Percentiles rank a stretch among this genome's conserved stretches.
Conservation (phyloP, 805 yeast species). For the Lachancea fermentati region DNA sequence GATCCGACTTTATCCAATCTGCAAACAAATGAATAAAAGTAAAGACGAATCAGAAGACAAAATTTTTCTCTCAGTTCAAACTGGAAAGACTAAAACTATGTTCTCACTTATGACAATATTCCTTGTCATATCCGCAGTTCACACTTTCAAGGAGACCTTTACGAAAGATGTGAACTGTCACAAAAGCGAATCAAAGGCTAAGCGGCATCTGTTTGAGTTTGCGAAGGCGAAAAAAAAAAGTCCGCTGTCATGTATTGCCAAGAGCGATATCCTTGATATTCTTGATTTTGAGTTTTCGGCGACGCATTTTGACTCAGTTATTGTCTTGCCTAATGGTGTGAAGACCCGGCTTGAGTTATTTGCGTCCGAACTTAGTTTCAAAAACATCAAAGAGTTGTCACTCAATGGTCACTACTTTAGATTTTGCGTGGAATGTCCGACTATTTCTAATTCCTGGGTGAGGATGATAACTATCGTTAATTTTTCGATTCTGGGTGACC, state of each 20-base stretch:
- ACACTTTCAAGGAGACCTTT: constrained; percentile 39
- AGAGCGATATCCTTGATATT: constrained; percentile 19
- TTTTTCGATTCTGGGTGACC: constrained; percentile 23
- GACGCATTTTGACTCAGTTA: constrained; percentile 22
- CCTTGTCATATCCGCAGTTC: constrained; percentile 40
- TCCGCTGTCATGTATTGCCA: constrained; percentile 12
- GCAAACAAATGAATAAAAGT: constrained; percentile 12
- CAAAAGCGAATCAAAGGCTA: constrained; percentile 25
- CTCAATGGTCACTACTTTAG: constrained; percentile 35
- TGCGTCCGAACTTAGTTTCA: constrained; percentile 19
- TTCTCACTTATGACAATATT: constrained; percentile 42
- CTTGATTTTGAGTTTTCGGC: constrained; percentile 20
- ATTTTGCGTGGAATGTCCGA: constrained; percentile 49
- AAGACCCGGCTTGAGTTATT: constrained; percentile 43
- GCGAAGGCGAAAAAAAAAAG: constrained; percentile 16
- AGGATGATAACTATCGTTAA: constrained; percentile 40
- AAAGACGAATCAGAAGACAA: constrained; percentile 16
- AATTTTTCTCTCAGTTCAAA: constrained; percentile 22
- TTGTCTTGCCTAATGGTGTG: constrained; percentile 44
- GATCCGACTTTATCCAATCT: constrained; percentile 24
- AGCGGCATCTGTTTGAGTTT: constrained; percentile 20
- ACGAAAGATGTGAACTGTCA: constrained; percentile 27
- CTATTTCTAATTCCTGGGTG: constrained; percentile 42
- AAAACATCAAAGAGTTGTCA: constrained; percentile 18
- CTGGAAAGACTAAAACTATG: constrained; percentile 29